Percentiles rank a stretch among this genome's conserved stretches.
Conservation (phyloP, 345 rosid genomes). For the Punica granatum region DNA sequence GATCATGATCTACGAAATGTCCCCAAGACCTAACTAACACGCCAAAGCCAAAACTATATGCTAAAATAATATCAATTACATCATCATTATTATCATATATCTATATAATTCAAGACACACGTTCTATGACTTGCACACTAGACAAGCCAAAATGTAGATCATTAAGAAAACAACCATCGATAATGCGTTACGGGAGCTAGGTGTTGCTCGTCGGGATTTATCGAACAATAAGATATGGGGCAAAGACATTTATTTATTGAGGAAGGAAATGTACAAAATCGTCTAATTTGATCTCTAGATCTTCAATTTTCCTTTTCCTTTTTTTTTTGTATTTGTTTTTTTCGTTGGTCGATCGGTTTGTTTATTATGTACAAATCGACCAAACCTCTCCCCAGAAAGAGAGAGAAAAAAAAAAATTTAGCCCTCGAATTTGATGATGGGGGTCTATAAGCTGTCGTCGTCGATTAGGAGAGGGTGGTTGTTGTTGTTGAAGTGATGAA, state of each 20-base stretch:
- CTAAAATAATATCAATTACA: too few relatives aligned
- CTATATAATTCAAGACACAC: too few relatives aligned
- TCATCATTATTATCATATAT: too few relatives aligned
- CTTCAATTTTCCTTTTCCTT: neutral
- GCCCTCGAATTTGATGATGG: neutral
- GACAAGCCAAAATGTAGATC: neutral
- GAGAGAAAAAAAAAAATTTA: neutral
- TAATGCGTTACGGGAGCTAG: too few relatives aligned
- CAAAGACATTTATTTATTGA: too few relatives aligned
- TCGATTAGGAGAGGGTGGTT: neutral
- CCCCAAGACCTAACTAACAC: neutral
- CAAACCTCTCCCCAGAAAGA: neutral
- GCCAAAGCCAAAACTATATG: neutral
- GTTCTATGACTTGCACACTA: too few relatives aligned
- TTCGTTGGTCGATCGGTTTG: slow-evolving; percentile 3
- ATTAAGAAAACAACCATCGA: too few relatives aligned
- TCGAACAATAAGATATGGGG: too few relatives aligned
- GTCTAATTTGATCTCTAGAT: neutral
- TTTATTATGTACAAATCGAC: slow-evolving; percentile 9
- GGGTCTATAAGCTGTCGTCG: neutral
- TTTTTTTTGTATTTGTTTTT: neutral
- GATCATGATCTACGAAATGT: neutral
- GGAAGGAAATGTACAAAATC: slow-evolving; percentile 4
- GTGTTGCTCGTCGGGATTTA: too few relatives aligned
- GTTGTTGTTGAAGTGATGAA: neutral